Conservation (phyloP, 768 basidiomycete genomes). For the Leccinum incarnatum region DNA sequence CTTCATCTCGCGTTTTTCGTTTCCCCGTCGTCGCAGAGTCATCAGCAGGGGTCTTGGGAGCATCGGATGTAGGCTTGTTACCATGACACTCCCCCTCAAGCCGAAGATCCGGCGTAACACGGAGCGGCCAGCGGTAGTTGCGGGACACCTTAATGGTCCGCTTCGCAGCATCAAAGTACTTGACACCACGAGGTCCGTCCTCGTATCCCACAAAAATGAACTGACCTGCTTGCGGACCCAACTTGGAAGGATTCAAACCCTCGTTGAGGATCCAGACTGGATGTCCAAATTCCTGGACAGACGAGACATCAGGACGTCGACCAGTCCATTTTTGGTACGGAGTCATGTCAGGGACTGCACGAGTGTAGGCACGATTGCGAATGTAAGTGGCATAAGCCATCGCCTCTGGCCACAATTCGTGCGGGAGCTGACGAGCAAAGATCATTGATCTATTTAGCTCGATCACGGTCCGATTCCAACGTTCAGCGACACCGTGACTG, state of each 20-base stretch:
- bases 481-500: slow-evolving; percentile 37
- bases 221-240: not conserved
- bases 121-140: not conserved
- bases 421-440: slow-evolving; percentile 15
- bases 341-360: not conserved
- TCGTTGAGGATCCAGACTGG: not conserved
- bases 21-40: too few relatives aligned
- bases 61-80: not conserved
- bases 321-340: slow-evolving; percentile 14
- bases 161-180: not conserved
- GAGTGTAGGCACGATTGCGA: slow-evolving; percentile 17
- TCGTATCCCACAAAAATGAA: not conserved
- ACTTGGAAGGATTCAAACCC: not conserved
- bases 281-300: not conserved
- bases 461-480: slow-evolving; percentile 33
- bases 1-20: too few relatives aligned
- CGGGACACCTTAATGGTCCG: not conserved
- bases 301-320: not conserved
- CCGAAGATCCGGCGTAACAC: not conserved
- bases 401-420: slow-evolving; percentile 14
- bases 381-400: slow-evolving; percentile 27
- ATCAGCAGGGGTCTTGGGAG: too few relatives aligned
- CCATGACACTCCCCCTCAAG: not conserved
- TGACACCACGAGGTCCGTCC: not conserved
- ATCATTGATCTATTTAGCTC: slow-evolving; percentile 35